Evolutionary conservation across 2,329 filamentous ascomycete species (phyloP).

Genomic region (Talaromyces sp.): DNA sequence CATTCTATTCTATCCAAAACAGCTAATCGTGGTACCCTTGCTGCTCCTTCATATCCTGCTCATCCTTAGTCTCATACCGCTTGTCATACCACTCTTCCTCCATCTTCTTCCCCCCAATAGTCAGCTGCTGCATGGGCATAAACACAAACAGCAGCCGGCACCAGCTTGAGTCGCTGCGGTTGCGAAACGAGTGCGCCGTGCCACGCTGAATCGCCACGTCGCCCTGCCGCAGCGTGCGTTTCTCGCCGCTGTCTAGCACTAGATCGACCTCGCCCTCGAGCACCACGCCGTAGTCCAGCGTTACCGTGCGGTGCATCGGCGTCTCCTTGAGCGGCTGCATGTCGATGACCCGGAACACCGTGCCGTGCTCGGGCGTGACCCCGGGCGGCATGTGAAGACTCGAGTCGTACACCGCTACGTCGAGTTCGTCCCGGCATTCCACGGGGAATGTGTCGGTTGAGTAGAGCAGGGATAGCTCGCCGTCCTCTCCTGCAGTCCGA

Average conservation of each 20-base stretch:
- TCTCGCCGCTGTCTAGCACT: slow-evolving; percentile 31
- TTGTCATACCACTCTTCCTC: slow-evolving; percentile 38
- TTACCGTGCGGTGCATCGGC: slow-evolving; percentile 34
- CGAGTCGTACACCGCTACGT: slow-evolving; percentile 29
- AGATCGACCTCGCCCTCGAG: slow-evolving; percentile 34
- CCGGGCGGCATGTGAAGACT: slow-evolving; percentile 29
- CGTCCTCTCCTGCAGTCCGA: slow-evolving; percentile 22
- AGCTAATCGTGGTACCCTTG: slow-evolving; percentile 5
- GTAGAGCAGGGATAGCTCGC: slow-evolving; percentile 27
- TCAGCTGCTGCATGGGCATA: slow-evolving; percentile 24
- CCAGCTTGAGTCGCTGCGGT: slow-evolving; percentile 22
- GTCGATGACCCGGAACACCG: slow-evolving; percentile 30
- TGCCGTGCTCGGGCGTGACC: slow-evolving; percentile 25
- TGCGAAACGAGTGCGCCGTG: slow-evolving; percentile 27
- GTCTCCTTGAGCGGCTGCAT: slow-evolving; percentile 27
- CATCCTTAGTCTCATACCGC: slow-evolving; percentile 15
- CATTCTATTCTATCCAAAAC: neutral
- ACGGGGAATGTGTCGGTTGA: slow-evolving; percentile 24
- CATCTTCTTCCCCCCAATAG: slow-evolving; percentile 48
- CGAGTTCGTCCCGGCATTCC: slow-evolving; percentile 24
- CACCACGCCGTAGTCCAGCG: slow-evolving; percentile 34
- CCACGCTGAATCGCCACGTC: slow-evolving; percentile 32
- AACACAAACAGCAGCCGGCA: slow-evolving; percentile 29
- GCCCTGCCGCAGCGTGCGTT: slow-evolving; percentile 25
- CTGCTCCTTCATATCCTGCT: slow-evolving; percentile 24